phyloP scores from a whole-genome alignment of 208 protist species.

The Novymonas esmeraldas region DNA sequence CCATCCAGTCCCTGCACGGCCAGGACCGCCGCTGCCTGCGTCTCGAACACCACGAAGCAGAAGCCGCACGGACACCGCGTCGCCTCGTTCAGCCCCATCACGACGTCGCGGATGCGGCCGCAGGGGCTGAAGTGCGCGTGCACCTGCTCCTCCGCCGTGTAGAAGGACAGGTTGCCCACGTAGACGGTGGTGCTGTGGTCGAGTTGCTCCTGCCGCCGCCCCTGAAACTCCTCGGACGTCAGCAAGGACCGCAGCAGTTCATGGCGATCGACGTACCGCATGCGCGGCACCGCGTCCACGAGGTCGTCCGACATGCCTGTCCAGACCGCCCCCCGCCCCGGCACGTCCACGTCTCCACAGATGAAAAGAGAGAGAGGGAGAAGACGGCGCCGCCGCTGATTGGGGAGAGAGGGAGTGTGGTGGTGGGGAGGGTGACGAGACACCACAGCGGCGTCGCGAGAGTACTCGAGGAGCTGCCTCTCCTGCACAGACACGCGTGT shows the following conservation, averaged over 20 bases:
- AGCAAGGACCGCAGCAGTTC: conserved; percentile 74
- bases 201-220: conserved; percentile 67
- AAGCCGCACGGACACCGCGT: conserved; percentile 98
- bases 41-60: conserved; percentile 98
- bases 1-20: conserved; percentile 88
- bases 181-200: conserved; percentile 94
- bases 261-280: conserved; percentile 88
- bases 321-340: neutral
- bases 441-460: too few species aligned
- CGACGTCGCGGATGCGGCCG: conserved; percentile 96
- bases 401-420: neutral
- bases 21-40: conserved; percentile 85
- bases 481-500: too few species aligned
- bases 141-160: conserved; percentile 98
- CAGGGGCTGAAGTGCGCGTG: conserved; percentile 93
- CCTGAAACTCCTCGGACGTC: conserved; percentile 68
- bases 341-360: too few species aligned
- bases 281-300: conserved; percentile 60
- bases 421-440: too few species aligned
- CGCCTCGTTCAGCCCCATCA: conserved; percentile 97
- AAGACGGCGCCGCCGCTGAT: too few species aligned
- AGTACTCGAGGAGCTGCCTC: too few species aligned
- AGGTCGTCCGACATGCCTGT: conserved; percentile 60
- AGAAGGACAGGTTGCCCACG: conserved; percentile 98
- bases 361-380: neutral